Evolutionary conservation across 495 filamentous ascomycete genomes (phyloP).

Genomic region (Penicillium cataractarum): DNA sequence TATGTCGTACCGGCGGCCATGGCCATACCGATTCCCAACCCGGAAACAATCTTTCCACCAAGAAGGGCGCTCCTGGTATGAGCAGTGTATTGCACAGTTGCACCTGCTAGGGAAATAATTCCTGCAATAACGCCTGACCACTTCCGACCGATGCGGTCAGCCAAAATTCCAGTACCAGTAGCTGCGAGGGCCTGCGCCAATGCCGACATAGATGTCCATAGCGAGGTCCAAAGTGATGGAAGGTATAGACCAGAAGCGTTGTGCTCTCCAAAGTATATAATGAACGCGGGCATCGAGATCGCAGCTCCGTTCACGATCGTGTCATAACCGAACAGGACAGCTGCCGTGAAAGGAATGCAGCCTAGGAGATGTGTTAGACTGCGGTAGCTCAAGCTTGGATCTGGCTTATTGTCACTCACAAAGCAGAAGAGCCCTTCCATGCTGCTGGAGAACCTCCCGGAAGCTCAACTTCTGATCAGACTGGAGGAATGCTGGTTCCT

Average conservation of each 20-base stretch:
- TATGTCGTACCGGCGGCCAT: constrained; percentile 33
- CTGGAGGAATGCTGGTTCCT: constrained; percentile 13
- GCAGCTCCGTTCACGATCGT: constrained; percentile 31
- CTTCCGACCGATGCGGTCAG: constrained; percentile 29
- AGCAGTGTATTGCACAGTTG: constrained; percentile 19
- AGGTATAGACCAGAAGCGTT: constrained; percentile 24
- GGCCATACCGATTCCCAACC: constrained; percentile 22
- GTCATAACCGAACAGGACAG: constrained; percentile 17
- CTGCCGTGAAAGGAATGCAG: constrained; percentile 12
- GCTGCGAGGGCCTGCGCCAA: constrained; percentile 30
- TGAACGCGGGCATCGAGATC: constrained; percentile 31
- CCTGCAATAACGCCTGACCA: constrained; percentile 20
- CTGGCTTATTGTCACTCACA: constrained; percentile 1
- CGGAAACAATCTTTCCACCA: constrained; percentile 34
- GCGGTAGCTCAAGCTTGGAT: background rate
- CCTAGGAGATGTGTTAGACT: constrained; percentile 1
- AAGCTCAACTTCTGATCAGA: constrained; percentile 10
- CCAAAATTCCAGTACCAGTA: constrained; percentile 25
- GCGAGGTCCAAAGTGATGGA: constrained; percentile 33
- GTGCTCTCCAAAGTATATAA: constrained; percentile 29
- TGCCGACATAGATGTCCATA: constrained; percentile 32
- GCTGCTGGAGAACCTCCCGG: background rate
- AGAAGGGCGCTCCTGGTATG: constrained; percentile 25
- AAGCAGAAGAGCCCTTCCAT: constrained; percentile 12
- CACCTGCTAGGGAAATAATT: constrained; percentile 14